Conservation (phyloP, 148 eudicot genomes). For the Suaeda aralocaspica region DNA sequence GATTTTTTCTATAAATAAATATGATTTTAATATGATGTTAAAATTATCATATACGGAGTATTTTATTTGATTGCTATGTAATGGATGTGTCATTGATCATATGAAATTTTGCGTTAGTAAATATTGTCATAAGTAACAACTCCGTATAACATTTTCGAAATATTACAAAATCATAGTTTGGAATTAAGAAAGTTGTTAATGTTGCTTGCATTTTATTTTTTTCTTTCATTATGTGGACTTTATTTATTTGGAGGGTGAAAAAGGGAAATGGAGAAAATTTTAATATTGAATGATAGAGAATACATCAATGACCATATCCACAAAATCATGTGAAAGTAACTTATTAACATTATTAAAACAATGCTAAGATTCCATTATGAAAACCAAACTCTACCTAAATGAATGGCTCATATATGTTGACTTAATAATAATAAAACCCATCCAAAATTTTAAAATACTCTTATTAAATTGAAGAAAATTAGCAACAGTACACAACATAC, state of each 20-base stretch:
- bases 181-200: too few relatives aligned
- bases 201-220: too few relatives aligned
- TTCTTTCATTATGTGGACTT: too few relatives aligned
- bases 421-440: slow-evolving; percentile 10
- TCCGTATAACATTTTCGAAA: too few relatives aligned
- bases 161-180: too few relatives aligned
- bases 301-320: slow-evolving; percentile 22
- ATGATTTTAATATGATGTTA: too few relatives aligned
- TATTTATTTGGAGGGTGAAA: not conserved
- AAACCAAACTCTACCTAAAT: slow-evolving; percentile 29
- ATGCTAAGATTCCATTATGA: slow-evolving; percentile 30
- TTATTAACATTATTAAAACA: slow-evolving; percentile 14
- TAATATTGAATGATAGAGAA: slow-evolving; percentile 18
- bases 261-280: not conserved
- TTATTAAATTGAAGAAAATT: not conserved
- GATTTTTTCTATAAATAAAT: too few relatives aligned
- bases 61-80: too few relatives aligned
- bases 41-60: too few relatives aligned
- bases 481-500: not conserved
- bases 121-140: too few relatives aligned
- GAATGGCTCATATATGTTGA: slow-evolving; percentile 23
- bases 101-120: too few relatives aligned
- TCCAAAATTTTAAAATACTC: not conserved
- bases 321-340: slow-evolving; percentile 23
- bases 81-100: too few relatives aligned